Evolutionary conservation across 2,329 filamentous ascomycete species (phyloP), one percentile per base, ranked within the genome.

Genomic region (Phoma sp.): DNA sequence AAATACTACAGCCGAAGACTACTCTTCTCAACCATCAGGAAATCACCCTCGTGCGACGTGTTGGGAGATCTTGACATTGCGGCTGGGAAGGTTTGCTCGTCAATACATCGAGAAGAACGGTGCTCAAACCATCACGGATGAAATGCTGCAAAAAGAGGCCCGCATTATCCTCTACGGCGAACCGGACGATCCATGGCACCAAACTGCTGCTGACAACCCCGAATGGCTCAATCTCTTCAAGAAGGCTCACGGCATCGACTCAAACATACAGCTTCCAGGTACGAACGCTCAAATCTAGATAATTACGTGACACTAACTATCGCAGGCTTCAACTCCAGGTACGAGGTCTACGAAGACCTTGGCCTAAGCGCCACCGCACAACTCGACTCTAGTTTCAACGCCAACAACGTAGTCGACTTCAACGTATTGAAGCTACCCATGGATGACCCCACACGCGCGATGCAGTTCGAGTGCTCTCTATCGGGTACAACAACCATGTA

Each of bases 181-280:
- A 8, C 56, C 60, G 13, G 79, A 82, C 36, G 80, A 83, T 48
- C 62, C 72, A 7, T 82, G 79, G 79, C 78, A 81, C 47, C 72
- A 75, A 27, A 75, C 73, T 1, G 68, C 72, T 10, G 73, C 72
- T 13, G 72, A 75, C 33, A 76, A 75, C 37, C 64, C 69, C 0
- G 79, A 80, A 51, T 81, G 79, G 79, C 69, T 80, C 9, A 75
- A 73, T 38, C 60, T 81, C 6, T 81, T 80, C 70, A 80, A 80
- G 60, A 77, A 79, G 60, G 78, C 78, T 4, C 78, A 80, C 42
- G 78, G 78, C 3, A 69, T 80, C 27, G 59, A 67, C 4, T 29
- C 38, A 4, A 55, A 41, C 13, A 43, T 51, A 7, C 47, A 57
- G 7, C 18, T 54, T 3, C 40, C 51, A 48, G 48, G 60, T 66